A percentile compares a stretch with the other conserved stretches of the same genome.
Evolutionary conservation across 1,284 basidiomycete genomes (phyloP).

Genomic region (Ganoderma sinense): DNA sequence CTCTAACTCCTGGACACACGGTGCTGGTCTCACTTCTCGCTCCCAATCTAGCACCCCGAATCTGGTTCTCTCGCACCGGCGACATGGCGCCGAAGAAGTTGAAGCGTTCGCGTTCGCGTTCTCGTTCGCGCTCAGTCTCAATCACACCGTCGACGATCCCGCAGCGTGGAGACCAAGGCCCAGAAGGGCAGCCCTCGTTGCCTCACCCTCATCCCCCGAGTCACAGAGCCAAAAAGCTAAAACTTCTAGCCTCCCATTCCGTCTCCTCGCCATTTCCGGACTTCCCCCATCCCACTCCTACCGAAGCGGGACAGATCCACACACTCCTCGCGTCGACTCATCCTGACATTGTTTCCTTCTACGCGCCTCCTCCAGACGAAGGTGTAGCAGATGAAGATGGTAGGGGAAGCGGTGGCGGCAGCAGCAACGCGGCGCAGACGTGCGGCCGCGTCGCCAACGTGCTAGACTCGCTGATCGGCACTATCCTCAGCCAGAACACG

Average conservation of each 20-base stretch:
- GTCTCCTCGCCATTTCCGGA: conserved; percentile 61
- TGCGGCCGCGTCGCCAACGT: conserved; percentile 70
- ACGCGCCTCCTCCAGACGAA: conserved; percentile 20
- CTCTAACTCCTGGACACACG: background rate
- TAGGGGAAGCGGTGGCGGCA: conserved; percentile 4
- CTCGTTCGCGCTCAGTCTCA: conserved; percentile 31
- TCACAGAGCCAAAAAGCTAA: conserved; percentile 57
- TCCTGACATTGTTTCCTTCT: conserved; percentile 33
- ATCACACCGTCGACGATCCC: conserved; percentile 12
- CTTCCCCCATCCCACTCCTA: conserved; percentile 56
- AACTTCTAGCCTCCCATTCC: conserved; percentile 53
- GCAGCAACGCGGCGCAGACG: conserved; percentile 53
- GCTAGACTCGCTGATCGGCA: conserved; percentile 75
- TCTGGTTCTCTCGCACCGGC: background rate
- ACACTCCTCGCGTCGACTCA: conserved; percentile 50
- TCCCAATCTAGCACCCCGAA: background rate
- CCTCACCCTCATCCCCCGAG: background rate
- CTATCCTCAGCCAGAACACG: conserved; percentile 81
- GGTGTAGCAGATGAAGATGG: background rate
- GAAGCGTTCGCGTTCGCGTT: conserved; percentile 36
- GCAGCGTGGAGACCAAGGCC: conserved; percentile 12
- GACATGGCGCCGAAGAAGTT: conserved; percentile 32
- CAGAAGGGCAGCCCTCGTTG: background rate
- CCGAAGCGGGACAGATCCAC: conserved; percentile 56
- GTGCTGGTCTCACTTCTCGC: background rate